These are phyloP conservation scores for Epichloe sibirici DNA, from an alignment of 2,329 filamentous ascomycete species.

Conservation along the genomic window DNA sequence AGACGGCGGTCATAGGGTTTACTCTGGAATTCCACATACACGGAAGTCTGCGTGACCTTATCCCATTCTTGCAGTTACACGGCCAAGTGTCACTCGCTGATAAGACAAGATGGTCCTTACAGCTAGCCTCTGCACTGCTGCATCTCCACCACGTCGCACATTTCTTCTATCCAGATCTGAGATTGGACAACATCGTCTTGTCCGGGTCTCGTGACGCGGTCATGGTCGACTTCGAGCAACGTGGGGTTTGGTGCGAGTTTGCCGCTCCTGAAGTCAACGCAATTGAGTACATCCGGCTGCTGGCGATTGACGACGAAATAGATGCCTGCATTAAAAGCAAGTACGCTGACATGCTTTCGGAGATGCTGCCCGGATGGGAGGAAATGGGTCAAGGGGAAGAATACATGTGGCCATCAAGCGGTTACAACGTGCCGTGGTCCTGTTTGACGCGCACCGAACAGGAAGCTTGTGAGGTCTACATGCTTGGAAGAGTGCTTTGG, in stretches of 20 bases:
- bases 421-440: conserved; percentile 46
- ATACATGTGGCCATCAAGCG: conserved; percentile 33
- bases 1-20: conserved; percentile 44
- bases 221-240: conserved; percentile 51
- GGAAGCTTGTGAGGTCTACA: conserved; percentile 48
- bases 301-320: conserved; percentile 37
- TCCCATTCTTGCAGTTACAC: conserved; percentile 39
- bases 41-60: conserved; percentile 42
- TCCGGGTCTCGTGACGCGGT: conserved; percentile 33
- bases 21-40: conserved; percentile 39
- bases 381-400: conserved; percentile 26
- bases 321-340: conserved; percentile 25
- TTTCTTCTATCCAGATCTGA: conserved; percentile 45
- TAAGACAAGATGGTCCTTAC: conserved; percentile 40
- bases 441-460: conserved; percentile 38
- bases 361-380: conserved; percentile 36
- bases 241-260: conserved; percentile 51
- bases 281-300: conserved; percentile 43
- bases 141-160: conserved; percentile 34
- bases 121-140: conserved; percentile 38
- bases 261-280: conserved; percentile 47
- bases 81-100: conserved; percentile 27
- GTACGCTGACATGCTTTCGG: conserved; percentile 29
- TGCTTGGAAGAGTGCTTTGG: conserved; percentile 50
- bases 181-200: conserved; percentile 47